Evolutionary conservation across 768 basidiomycete genomes (phyloP).

Genomic region (Rhodocollybia butyracea): DNA sequence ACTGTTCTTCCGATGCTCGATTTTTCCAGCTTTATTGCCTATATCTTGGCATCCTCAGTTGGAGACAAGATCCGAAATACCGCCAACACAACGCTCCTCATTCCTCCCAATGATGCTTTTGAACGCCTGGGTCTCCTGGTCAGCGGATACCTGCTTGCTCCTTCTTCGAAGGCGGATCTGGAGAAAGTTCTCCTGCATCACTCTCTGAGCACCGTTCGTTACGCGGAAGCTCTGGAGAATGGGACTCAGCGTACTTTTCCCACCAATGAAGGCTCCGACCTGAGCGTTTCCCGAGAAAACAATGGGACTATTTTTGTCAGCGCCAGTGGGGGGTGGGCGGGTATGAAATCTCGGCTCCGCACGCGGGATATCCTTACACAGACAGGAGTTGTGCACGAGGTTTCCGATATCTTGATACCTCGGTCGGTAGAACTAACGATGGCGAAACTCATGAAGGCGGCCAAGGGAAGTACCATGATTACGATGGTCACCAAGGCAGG

Average conservation of each 20-base stretch:
- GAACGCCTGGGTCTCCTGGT: conserved; percentile 79
- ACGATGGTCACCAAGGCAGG: conserved; percentile 81
- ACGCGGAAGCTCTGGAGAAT: conserved; percentile 55
- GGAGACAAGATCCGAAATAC: conserved; percentile 63
- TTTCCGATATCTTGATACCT: conserved; percentile 84
- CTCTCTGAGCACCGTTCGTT: conserved; percentile 71
- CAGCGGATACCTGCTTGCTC: conserved; percentile 79
- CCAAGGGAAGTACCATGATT: conserved; percentile 85
- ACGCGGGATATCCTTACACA: conserved; percentile 72
- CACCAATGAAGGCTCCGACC: conserved; percentile 82
- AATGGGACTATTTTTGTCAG: conserved; percentile 53
- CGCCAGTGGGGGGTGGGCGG: conserved; percentile 77
- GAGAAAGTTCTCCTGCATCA: conserved; percentile 88
- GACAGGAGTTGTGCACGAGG: conserved; percentile 89
- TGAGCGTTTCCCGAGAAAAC: conserved; percentile 60
- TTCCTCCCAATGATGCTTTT: conserved; percentile 91
- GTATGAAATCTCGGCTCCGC: conserved; percentile 57
- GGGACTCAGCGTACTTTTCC: conserved; percentile 71
- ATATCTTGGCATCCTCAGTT: conserved; percentile 82
- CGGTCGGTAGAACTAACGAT: conserved; percentile 82
- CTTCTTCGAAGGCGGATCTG: conserved; percentile 76
- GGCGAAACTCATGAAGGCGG: conserved; percentile 88
- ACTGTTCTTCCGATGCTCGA: conserved; percentile 81
- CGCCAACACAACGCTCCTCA: conserved; percentile 75
- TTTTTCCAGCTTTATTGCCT: conserved; percentile 87